Conservation (phyloP, 139 green algal genomes). For the Chlorella vulgaris region DNA sequence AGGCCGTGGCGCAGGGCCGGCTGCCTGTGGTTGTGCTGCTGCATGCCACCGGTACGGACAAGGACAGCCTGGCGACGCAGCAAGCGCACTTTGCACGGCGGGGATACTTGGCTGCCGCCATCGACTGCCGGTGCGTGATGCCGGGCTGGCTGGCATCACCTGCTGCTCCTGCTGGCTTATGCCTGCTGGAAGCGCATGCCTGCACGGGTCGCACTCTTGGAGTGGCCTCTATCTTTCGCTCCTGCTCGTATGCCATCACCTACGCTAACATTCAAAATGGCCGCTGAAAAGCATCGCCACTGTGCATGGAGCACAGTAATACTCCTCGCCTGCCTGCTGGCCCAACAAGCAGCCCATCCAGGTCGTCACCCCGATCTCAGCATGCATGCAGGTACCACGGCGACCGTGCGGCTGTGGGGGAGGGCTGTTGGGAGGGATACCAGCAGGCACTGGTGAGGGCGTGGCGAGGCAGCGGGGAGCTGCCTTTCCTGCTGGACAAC, state of each 20-base stretch:
- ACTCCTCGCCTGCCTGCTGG: no score
- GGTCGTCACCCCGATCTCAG: no score
- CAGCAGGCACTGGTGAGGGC: conserved; percentile 58
- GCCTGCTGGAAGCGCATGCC: background rate
- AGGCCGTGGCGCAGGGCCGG: background rate
- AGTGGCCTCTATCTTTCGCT: background rate
- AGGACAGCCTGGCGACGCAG: conserved; percentile 35
- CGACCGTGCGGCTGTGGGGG: conserved; percentile 7
- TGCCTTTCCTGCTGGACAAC: conserved; percentile 76
- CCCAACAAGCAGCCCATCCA: no score
- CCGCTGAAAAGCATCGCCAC: no score
- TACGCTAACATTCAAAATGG: no score
- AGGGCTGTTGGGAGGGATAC: conserved; percentile 41
- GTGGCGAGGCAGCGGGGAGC: conserved; percentile 55
- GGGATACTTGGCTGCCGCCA: conserved; percentile 61
- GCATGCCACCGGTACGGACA: conserved; percentile 56
- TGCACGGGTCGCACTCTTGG: background rate
- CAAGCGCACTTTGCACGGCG: conserved; percentile 47
- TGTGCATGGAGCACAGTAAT: no score
- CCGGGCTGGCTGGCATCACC: background rate
- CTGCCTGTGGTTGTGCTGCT: conserved; percentile 49
- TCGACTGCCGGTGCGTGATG: conserved; percentile 57
- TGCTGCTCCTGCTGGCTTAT: background rate
- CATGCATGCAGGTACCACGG: conserved; percentile 64
- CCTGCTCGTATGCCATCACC: no score